Base-by-base conservation (phyloP, 2,329 filamentous ascomycete species). In the Fragosphaeria purpurea region DNA sequence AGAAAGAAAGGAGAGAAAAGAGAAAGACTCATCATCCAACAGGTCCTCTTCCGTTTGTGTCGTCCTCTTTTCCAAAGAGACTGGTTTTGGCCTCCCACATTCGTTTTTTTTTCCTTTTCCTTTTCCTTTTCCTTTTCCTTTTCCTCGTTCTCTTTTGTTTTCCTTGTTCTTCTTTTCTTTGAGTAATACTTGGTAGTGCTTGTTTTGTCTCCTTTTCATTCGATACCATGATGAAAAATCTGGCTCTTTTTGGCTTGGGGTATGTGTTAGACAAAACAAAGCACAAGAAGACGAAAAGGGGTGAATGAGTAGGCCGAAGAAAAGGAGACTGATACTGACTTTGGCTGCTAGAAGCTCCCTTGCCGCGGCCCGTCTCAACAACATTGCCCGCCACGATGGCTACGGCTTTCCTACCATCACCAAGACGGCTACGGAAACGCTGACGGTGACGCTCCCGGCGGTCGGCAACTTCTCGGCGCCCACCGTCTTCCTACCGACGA, bases 221-320 rank as follows among this genome's bases (percentile, higher is more conserved):
- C 22, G 22, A 22, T 22, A 13, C 12, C 43, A 55, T 52, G 51
- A 49, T 52, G 34, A 50, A 48, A 33, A 53, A 46, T 30, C 42
- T 55, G 32, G 53, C 45, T 44, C 48, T 57, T 35, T 30, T 57
- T 22, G 46, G 56, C 53, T 47, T 57, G 30, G 50, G 56, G 54
- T 57, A 42, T 38, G 53, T 43, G 33, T 8, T 32, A 33, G 22
- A 22, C 22, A 22, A 22, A 22, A 22, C 22, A 22, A 22, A 22
- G 22, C 22, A 22, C 22, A 22, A 22, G 22, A 22, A 22, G 22
- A 22, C 22, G 22, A 22, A 22, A 22, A 22, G 22, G 22, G 22
- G 22, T 22, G 22, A 22, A 22, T 22, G 22, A 22, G 22, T 22
- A 22, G 22, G 22, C 22, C 22, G 22, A 22, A n/a, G n/a, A n/a